Evolutionary conservation across 2,329 filamentous ascomycete genomes (phyloP).

Genomic region (Epicoccum nigrum): DNA sequence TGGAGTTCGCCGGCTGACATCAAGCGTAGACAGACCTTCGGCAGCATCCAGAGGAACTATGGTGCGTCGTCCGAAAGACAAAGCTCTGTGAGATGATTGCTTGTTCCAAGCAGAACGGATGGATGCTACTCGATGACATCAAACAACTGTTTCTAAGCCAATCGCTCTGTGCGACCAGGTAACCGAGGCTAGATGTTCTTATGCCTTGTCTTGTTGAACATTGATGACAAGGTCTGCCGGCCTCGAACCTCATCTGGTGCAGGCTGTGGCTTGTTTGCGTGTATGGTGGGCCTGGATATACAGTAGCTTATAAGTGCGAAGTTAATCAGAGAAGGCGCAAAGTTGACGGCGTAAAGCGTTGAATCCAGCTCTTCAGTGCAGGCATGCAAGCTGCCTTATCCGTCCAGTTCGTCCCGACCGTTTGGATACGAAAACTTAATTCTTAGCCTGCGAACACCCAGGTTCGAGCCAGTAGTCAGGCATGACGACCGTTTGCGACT

Average conservation of each 20-base stretch:
- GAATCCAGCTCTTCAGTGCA: not conserved
- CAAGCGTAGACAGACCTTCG: conserved; percentile 1
- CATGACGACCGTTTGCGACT: not conserved
- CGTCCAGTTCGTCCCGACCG: conserved; percentile 14
- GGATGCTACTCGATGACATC: not conserved
- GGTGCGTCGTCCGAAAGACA: conserved; percentile 1
- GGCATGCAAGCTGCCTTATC: conserved; percentile 13
- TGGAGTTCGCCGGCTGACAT: conserved; percentile 11
- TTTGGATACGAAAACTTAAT: conserved; percentile 23
- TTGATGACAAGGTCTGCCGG: too few relatives aligned
- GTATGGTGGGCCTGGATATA: too few relatives aligned
- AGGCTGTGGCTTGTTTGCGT: too few relatives aligned
- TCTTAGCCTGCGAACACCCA: not conserved
- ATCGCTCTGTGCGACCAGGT: not conserved
- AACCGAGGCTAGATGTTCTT: too few relatives aligned
- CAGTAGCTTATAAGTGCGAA: too few relatives aligned
- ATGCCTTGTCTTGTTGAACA: too few relatives aligned
- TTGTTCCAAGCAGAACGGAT: not conserved
- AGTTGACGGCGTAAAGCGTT: not conserved
- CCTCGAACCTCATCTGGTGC: too few relatives aligned
- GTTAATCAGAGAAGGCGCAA: not conserved
- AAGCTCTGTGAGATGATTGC: not conserved
- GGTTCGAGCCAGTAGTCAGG: not conserved
- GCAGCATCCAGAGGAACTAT: not conserved
- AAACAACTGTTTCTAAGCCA: not conserved